These are phyloP conservation scores for Entomortierella beljakovae DNA, from an alignment of 192 early-diverging fungal genomes.

Conservation along the genomic window DNA sequence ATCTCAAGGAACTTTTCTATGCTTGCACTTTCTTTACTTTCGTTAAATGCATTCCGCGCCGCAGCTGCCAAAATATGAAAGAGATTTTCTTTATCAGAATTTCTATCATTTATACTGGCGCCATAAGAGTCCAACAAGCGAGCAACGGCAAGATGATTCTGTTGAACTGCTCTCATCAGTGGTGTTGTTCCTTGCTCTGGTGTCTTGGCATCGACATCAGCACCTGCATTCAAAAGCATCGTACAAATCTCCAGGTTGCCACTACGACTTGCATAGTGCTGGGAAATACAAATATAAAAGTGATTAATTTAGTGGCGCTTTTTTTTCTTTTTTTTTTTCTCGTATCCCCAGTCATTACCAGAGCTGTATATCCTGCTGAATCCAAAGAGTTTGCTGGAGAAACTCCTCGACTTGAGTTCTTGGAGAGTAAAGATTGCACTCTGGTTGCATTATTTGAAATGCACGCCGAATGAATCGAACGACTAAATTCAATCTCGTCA, in stretches of 20 bases:
- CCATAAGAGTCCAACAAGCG: conserved; percentile 34
- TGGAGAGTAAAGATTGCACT: conserved; percentile 26
- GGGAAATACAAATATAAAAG: too few relatives aligned
- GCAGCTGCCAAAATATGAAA: conserved; percentile 41
- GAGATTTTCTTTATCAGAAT: conserved; percentile 31
- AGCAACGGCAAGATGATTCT: conserved; percentile 24
- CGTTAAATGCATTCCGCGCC: not conserved
- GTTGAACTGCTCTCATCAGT: conserved; percentile 41
- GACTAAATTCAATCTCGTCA: conserved; percentile 49
- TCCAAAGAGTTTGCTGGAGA: conserved; percentile 30
- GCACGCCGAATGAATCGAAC: conserved; percentile 49
- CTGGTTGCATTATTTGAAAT: conserved; percentile 28
- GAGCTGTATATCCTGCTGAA: conserved; percentile 46
- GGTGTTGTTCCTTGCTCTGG: conserved; percentile 42
- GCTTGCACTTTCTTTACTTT: not conserved
- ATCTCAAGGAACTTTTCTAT: conserved; percentile 9
- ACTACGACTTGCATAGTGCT: conserved; percentile 48
- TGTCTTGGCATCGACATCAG: conserved; percentile 36
- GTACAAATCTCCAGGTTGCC: conserved; percentile 46
- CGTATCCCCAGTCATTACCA: too few relatives aligned
- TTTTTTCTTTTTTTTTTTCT: too few relatives aligned
- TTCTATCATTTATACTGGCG: conserved; percentile 12
- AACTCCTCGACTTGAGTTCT: conserved; percentile 2
- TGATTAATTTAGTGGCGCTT: too few relatives aligned
- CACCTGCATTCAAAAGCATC: conserved; percentile 35